phyloP scores from a whole-genome alignment of 345 rosid genomes.

The Cardamine occulta region DNA sequence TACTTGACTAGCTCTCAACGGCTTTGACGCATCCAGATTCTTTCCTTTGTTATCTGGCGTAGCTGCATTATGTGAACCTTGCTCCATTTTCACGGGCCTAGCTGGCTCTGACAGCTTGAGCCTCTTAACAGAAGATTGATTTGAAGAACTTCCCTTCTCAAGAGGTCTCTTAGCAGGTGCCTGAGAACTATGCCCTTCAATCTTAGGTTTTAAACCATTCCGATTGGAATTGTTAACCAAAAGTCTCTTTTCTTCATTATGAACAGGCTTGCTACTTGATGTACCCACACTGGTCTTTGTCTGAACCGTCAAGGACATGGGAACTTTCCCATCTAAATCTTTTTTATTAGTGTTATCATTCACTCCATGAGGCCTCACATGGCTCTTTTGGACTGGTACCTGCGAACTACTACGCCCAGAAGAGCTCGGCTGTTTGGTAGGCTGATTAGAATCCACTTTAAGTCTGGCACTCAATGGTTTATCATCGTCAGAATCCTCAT shows the following conservation, averaged over 20 bases:
- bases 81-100: slow-evolving; percentile 38
- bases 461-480: slow-evolving; percentile 69
- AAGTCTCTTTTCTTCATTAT: slow-evolving; percentile 55
- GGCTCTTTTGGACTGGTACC: slow-evolving; percentile 21
- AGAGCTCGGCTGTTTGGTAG: slow-evolving; percentile 32
- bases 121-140: slow-evolving; percentile 65
- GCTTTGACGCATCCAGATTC: slow-evolving; percentile 34
- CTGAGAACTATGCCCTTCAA: slow-evolving; percentile 46
- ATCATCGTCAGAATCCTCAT: slow-evolving; percentile 78
- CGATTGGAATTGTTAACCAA: slow-evolving; percentile 47
- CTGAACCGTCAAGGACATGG: slow-evolving; percentile 8
- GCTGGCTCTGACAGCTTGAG: slow-evolving; percentile 58
- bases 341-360: slow-evolving; percentile 22
- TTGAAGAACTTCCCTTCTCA: slow-evolving; percentile 59
- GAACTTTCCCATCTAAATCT: slow-evolving; percentile 24
- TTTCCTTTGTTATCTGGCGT: slow-evolving; percentile 40
- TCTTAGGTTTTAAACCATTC: slow-evolving; percentile 61
- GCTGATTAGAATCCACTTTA: slow-evolving; percentile 37
- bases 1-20: slow-evolving; percentile 26
- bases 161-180: slow-evolving; percentile 71
- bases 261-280: slow-evolving; percentile 40
- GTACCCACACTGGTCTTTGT: slow-evolving; percentile 33
- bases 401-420: slow-evolving; percentile 24
- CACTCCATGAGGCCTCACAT: slow-evolving; percentile 35
- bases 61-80: slow-evolving; percentile 42